Conservation (phyloP, 2,329 filamentous ascomycete genomes). For the Colletotrichum kahawae region DNA sequence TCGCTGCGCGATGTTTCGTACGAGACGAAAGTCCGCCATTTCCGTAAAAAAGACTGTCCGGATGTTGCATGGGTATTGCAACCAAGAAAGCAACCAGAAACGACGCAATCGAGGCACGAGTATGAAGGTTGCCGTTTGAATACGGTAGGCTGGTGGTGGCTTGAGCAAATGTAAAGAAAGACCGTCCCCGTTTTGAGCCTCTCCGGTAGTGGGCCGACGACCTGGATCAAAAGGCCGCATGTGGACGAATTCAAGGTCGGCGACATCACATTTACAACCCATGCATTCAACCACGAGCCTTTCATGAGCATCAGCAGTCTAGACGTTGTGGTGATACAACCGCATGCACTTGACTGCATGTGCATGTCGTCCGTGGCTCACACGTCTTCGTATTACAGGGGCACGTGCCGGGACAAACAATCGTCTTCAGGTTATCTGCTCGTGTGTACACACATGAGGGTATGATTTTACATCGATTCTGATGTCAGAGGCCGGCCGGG, state of each 20-base stretch:
- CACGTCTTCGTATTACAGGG: background rate
- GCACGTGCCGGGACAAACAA: background rate
- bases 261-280: background rate
- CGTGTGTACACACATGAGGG: background rate
- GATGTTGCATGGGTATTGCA: background rate
- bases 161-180: background rate
- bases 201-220: background rate
- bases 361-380: background rate
- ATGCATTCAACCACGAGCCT: background rate
- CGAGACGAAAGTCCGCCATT: background rate
- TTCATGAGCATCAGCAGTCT: background rate
- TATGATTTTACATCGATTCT: background rate
- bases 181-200: background rate
- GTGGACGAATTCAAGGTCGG: background rate
- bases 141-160: background rate
- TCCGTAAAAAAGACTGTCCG: background rate
- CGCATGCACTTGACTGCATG: background rate
- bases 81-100: background rate
- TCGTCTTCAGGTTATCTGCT: background rate
- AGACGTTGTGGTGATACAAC: background rate
- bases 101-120: background rate
- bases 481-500: constrained; percentile 2
- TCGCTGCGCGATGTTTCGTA: background rate
- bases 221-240: background rate
- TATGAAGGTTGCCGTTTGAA: background rate